Base-by-base conservation (phyloP, 2,329 filamentous ascomycete genomes). In the Tolypocladium amazonense region DNA sequence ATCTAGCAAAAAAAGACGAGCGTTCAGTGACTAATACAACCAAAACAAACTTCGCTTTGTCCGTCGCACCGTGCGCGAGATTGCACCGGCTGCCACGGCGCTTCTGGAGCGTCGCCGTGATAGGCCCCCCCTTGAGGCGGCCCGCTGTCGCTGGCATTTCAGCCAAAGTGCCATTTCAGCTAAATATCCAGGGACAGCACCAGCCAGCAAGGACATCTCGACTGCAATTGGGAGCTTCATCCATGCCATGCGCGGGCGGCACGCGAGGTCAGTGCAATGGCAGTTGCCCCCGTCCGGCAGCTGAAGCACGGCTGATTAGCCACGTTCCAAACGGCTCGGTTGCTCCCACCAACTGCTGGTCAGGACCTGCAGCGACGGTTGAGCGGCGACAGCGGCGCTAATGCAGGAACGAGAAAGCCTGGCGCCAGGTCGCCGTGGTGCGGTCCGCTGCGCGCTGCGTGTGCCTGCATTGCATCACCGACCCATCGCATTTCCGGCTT, bases 371-470 rank as follows among this genome's bases (percentile, higher is more conserved):
- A 43, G 39, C 43, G 23, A 14, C 43, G n/a, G 9, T 47, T 14
- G 25, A 20, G 30, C 25, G 25, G 25, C 27, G 47, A 33, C 47
- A 4, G 27, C 47, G 33, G 27, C 64, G 59, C 64, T 65, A 64
- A 65, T 64, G 64, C 64, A 65, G 64, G 64, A 65, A 65, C 64
- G 27, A 27, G 11, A 56, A 56, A 56, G 23, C 9, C 57, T 58
- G 55, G 25, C 25, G 1, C 4, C 14, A 7, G 25, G 18, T 35
- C 27, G 50, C 47, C 47, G 7, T 35, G 47, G 25, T 53, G 30
- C 50, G 50, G 50, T 14, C 50, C 50, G 30, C 30, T n/a, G 50
- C 47, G 47, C 25, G 47, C 18, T n/a, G 47, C 15, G 25, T 25
- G 33, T 33, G 33, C 35, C n/a, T 38, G 54, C 38, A 43, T 56